phyloP scores from a whole-genome alignment of 2,329 filamentous ascomycete genomes.

The Hypocreales sp. region DNA sequence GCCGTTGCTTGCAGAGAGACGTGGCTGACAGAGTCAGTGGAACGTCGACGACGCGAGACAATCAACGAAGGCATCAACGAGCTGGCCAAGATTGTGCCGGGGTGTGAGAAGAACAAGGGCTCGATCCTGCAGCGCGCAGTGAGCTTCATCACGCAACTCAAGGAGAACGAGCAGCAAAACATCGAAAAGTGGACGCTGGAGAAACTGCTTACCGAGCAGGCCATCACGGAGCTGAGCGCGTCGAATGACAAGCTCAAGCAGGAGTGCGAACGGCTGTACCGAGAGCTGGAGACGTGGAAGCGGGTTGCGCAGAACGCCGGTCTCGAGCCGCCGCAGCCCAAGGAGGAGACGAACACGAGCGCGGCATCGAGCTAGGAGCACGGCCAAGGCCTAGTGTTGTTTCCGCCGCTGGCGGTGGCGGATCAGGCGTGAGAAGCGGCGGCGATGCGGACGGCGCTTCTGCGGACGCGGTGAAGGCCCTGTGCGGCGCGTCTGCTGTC shows the following conservation, averaged over 20 bases:
- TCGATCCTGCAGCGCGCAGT: slow-evolving; percentile 89
- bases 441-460: no score
- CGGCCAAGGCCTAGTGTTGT: no score
- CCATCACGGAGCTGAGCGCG: slow-evolving; percentile 72
- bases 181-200: slow-evolving; percentile 89
- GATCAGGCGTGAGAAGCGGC: no score
- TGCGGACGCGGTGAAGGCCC: no score
- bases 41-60: slow-evolving; percentile 88
- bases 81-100: slow-evolving; percentile 90
- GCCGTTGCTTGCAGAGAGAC: slow-evolving; percentile 23
- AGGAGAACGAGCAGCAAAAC: slow-evolving; percentile 86
- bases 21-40: no score
- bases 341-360: slow-evolving; percentile 15
- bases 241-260: slow-evolving; percentile 78
- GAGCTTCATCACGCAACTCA: slow-evolving; percentile 85
- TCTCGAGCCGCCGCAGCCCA: slow-evolving; percentile 26
- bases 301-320: slow-evolving; percentile 47
- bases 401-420: no score
- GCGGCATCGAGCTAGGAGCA: slow-evolving; percentile 13
- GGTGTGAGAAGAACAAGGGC: slow-evolving; percentile 98
- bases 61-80: slow-evolving; percentile 99
- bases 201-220: slow-evolving; percentile 80
- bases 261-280: slow-evolving; percentile 63
- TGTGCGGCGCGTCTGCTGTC: no score
- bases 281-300: slow-evolving; percentile 69